Evolutionary conservation across 805 yeast species (phyloP), one percentile per base, ranked within the genome.

Genomic region (Barnettozyma californica): DNA sequence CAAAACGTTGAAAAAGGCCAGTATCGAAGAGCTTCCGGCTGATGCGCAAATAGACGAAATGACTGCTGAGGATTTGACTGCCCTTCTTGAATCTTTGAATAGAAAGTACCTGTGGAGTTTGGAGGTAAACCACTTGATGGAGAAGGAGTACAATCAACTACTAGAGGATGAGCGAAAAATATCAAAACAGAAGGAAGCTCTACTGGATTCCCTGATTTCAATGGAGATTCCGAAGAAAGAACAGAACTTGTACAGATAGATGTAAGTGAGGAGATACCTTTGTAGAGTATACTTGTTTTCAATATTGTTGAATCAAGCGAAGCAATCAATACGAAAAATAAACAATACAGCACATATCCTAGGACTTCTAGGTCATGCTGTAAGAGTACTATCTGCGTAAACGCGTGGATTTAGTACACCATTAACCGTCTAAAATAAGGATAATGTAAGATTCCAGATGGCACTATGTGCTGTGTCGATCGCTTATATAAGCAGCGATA

Each of bases 191-290:
- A 77, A 73, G 46, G 80, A 76, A 50, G 48, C 67, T 10, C 55
- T 76, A 16, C 53, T 77, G 23, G 76, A 76, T 46, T 71, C 74
- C 5, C 73, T 71, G 46, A 61, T 74, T 25, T 50, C 59, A 35
- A 45, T 68, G 9, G 77, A 63, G 35, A 40, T 61, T 2, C 53
- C 58, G 4, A 38, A 47, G 4, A 46, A 50, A 3, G 21, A 44
- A 10, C 41, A 36, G 2, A 23, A 25, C 11, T 26, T 46, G 13
- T 43, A 43, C 34, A 43, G 33, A 36, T 35, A 26, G 37, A 41
- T n/a, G 9, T 23, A 29, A 18, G 16, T 13, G 14, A 29, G 16
- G 16, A 29, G 16, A 35, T 27, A 19, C 5, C 25, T 23, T 23
- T 23, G 25, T 23, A 23, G n/a, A n/a, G 25, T 23, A 23, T 23